phyloP scores from a whole-genome alignment of 805 yeast genomes.

The Candida quercuum region DNA sequence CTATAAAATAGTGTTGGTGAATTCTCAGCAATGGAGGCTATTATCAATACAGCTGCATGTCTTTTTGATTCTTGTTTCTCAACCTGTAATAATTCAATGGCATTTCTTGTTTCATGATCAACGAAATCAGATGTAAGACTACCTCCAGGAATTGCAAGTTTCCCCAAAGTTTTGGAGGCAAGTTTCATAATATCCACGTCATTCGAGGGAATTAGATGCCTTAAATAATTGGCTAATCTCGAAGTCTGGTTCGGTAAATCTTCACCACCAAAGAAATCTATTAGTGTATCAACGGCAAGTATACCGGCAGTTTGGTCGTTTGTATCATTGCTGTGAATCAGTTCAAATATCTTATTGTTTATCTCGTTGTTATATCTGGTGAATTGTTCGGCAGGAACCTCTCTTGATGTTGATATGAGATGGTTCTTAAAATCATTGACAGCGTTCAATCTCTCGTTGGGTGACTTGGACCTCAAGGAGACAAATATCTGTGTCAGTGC shows the following conservation, averaged over 20 bases:
- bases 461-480: conserved; percentile 29
- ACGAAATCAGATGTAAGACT: conserved; percentile 88
- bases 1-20: conserved; percentile 81
- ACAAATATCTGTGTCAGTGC: conserved; percentile 33
- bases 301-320: conserved; percentile 83
- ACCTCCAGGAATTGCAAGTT: conserved; percentile 84
- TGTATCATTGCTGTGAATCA: conserved; percentile 69
- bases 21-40: conserved; percentile 78
- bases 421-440: conserved; percentile 69
- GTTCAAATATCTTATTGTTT: conserved; percentile 80
- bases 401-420: conserved; percentile 70
- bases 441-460: conserved; percentile 38
- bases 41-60: conserved; percentile 84
- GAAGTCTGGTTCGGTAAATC: conserved; percentile 87
- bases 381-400: conserved; percentile 75
- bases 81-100: conserved; percentile 87
- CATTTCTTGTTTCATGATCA: conserved; percentile 83
- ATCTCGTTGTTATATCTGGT: conserved; percentile 78
- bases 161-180: conserved; percentile 85
- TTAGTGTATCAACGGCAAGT: conserved; percentile 81
- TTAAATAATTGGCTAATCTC: conserved; percentile 82
- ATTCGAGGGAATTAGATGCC: conserved; percentile 73
- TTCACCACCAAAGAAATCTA: conserved; percentile 80
- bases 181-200: conserved; percentile 81
- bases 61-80: conserved; percentile 82